phyloP scores from a whole-genome alignment of 2,329 filamentous ascomycete genomes.

The Truncatella angustata region DNA sequence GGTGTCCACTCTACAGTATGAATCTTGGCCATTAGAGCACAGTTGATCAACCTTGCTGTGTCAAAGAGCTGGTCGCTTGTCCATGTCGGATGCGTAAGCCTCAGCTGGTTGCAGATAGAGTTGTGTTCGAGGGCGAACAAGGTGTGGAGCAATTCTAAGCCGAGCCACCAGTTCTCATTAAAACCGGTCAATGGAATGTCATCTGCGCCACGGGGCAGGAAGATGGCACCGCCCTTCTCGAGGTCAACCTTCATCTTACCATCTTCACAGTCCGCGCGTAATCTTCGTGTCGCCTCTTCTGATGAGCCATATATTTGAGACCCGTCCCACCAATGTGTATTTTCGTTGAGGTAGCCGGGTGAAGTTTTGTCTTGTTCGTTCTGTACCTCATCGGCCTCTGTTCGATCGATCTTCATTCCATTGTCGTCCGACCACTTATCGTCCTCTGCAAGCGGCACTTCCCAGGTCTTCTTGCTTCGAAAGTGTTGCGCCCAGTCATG shows the following conservation, averaged over 20 bases:
- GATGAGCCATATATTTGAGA: conserved; percentile 44
- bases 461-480: conserved; percentile 24
- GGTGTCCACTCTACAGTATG: conserved; percentile 49
- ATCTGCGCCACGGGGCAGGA: conserved; percentile 36
- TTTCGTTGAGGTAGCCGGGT: conserved; percentile 40
- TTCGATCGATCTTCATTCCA: conserved; percentile 36
- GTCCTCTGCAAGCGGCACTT: conserved; percentile 31
- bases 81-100: conserved; percentile 33
- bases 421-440: conserved; percentile 30
- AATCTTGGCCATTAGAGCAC: conserved; percentile 47
- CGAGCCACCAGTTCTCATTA: conserved; percentile 44
- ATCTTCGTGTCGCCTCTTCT: conserved; percentile 31
- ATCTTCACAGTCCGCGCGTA: conserved; percentile 33
- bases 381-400: conserved; percentile 31
- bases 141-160: conserved; percentile 44
- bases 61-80: conserved; percentile 40
- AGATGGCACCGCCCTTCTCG: conserved; percentile 30
- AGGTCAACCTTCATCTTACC: conserved; percentile 37
- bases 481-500: conserved; percentile 35
- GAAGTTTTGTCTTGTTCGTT: conserved; percentile 33
- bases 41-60: conserved; percentile 42
- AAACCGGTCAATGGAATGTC: conserved; percentile 41
- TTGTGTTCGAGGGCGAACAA: conserved; percentile 46
- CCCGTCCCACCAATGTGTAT: conserved; percentile 46
- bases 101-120: conserved; percentile 37